These are phyloP conservation scores for Ophiobolus disseminans DNA, from an alignment of 2,329 filamentous ascomycete species.

Conservation along the genomic window DNA sequence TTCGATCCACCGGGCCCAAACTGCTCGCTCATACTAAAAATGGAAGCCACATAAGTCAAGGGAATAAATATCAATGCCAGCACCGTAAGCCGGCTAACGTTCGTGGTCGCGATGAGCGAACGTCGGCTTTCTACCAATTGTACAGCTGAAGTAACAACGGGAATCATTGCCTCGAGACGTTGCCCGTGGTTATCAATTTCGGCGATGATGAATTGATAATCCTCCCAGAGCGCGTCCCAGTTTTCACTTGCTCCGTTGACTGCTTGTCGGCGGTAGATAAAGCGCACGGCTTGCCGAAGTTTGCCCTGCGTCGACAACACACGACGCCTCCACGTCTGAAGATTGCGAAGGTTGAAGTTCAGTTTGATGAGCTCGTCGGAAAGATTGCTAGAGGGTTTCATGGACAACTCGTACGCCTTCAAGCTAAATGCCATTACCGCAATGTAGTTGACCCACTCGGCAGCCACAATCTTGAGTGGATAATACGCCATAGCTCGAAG, in stretches of 20 bases:
- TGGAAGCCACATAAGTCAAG: conserved; percentile 21
- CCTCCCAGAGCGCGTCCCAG: background rate
- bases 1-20: conserved; percentile 10
- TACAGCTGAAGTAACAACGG: conserved; percentile 24
- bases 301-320: conserved; percentile 25
- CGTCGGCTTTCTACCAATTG: conserved; percentile 26
- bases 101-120: conserved; percentile 23
- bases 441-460: conserved; percentile 33
- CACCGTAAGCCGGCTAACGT: conserved; percentile 27
- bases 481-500: conserved; percentile 24
- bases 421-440: conserved; percentile 29
- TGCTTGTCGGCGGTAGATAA: conserved; percentile 4
- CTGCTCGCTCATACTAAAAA: conserved; percentile 30
- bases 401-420: conserved; percentile 32
- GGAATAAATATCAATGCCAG: conserved; percentile 33
- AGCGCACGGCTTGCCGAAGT: conserved; percentile 7
- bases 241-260: background rate
- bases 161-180: conserved; percentile 23
- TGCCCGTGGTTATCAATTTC: conserved; percentile 11
- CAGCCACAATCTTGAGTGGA: conserved; percentile 26
- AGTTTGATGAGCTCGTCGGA: conserved; percentile 10
- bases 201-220: conserved; percentile 10
- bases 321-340: conserved; percentile 34
- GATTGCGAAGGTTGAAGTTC: conserved; percentile 22
- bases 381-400: background rate